A percentile compares a stretch with the other conserved stretches of the same genome.
These are phyloP conservation scores for Sutorius australiensis DNA, from an alignment of 768 basidiomycete species.

Conservation along the genomic window DNA sequence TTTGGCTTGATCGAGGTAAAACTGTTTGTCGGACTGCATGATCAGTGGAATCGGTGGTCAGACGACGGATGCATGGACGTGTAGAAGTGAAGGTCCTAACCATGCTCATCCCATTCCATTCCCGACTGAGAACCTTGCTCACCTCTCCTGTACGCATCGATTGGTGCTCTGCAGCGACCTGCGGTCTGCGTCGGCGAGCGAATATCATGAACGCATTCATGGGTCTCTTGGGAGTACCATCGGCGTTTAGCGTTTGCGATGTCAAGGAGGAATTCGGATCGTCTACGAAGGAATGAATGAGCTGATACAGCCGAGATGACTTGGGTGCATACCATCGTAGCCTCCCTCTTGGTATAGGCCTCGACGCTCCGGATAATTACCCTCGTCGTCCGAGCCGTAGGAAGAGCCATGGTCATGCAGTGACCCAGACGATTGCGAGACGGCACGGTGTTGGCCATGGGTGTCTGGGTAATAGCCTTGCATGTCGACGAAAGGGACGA, in stretches of 20 bases:
- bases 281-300: conserved; percentile 26
- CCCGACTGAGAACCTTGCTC: conserved; percentile 80
- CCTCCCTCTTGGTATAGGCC: conserved; percentile 38
- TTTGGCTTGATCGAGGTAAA: conserved; percentile 85
- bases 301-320: conserved; percentile 7
- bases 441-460: conserved; percentile 21
- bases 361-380: conserved; percentile 30
- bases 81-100: conserved; percentile 39
- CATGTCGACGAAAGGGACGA: conserved; percentile 21
- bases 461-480: conserved; percentile 25
- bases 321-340: conserved; percentile 41
- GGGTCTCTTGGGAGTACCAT: conserved; percentile 84
- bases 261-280: conserved; percentile 52
- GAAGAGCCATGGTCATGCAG: conserved; percentile 47
- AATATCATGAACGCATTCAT: conserved; percentile 98
- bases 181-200: conserved; percentile 74
- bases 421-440: conserved; percentile 27
- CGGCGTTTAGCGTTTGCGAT: conserved; percentile 76
- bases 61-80: conserved; percentile 4
- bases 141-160: conserved; percentile 89
- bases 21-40: conserved; percentile 71
- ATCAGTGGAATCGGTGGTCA: conserved; percentile 10
- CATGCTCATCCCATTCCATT: conserved; percentile 79
- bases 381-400: conserved; percentile 57
- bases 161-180: conserved; percentile 84